Base-by-base conservation (phyloP, 1,284 basidiomycete genomes). In the Inonotus obliquus region DNA sequence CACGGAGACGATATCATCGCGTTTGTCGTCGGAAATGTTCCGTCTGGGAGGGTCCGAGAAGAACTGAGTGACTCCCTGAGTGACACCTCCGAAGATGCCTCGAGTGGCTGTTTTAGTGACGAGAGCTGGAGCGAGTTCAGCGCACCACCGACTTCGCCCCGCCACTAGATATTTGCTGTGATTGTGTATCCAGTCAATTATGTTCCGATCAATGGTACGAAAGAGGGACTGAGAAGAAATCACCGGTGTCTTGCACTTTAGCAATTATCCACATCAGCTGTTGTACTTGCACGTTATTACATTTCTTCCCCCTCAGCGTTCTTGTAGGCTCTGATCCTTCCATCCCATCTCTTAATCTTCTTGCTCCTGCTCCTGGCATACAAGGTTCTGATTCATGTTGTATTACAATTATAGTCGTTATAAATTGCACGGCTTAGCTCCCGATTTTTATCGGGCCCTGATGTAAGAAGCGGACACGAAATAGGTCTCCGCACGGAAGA, bases 61-160 rank as follows among this genome's bases (percentile, higher is more conserved):
- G 49, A 59, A 4, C 38, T 59, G 32, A 54, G 38, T 23, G 51
- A 59, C 23, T 52, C 29, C 21, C 44, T 44, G 11, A 59, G 58
- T 19, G 58, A 59, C 9, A 27, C 21, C 13, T 52, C 51, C 9
- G 25, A 9, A n/a, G 51, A 27, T 32, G 32, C 9, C 38, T 44
- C 48, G 17, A 45, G 38, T 35, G 48, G 35, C 38, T 32, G 32
- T 5, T 52, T 35, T 19, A 51, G 51, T 32, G 57, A 59, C 14
- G 47, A 32, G 35, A 59, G 58, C 25, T 59, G 58, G 58, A 21
- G 23, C 11, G 58, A 58, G 3, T 45, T 58, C 21, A 39, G 44
- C n/a, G 47, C 29, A 29, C 45, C 45, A 45, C 25, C 45, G 7
- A 49, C 37, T 4, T 58, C 56, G 1, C 56, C 56, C 17, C 56